Evolutionary conservation across 2,329 filamentous ascomycete species (phyloP), one percentile per base, ranked within the genome.

Genomic region (Simplicillium sp.): DNA sequence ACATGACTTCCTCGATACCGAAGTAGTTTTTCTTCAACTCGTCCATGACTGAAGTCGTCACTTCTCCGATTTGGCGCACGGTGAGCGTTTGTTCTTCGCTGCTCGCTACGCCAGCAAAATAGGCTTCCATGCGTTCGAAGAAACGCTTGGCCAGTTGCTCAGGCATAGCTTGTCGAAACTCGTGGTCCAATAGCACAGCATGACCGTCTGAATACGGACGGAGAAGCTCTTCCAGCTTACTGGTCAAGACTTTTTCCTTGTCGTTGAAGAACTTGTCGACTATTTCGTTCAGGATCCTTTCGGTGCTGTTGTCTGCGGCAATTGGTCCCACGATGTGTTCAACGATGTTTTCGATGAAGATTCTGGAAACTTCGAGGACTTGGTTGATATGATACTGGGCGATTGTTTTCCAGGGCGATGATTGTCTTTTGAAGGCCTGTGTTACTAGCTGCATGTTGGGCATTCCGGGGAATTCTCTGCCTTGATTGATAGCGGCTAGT

Each of bases 401-500:
- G 16, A 71, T 64, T 0, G 7, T 17, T 8, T 55, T 50, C 68
- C 67, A 71, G 0, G 61, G 63, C 6, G 44, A 35, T 0, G 61
- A 50, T 29, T 69, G 62, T 7, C 52, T 50, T 18, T 57, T 55
- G 47, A 71, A 70, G 2, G 70, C 47, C 29, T 61, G 51, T 3
- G 64, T 49, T 0, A 53, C 59, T 3, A 70, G 51, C 0, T 60
- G 53, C 11, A 51, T 51, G 31, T 64, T 69, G 1, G 57, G 50
- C 0, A 54, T 53, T 1, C 64, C 64, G 0, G 65, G 62, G 16
- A 68, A 61, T 36, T 68, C 64, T 1, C 44, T 54, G 1, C 66
- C 66, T 40, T 63, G 64, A 29, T 67, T 66, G 1, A 43, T 46
- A 0, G 59, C 55, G 2, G 60, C 62, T 9, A 15, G 28, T 12